Evolutionary conservation across 225 moss, liverwort and hornwort genomes (phyloP), one percentile per base, ranked within the genome.

Genomic region (Pleurozium schreberi): DNA sequence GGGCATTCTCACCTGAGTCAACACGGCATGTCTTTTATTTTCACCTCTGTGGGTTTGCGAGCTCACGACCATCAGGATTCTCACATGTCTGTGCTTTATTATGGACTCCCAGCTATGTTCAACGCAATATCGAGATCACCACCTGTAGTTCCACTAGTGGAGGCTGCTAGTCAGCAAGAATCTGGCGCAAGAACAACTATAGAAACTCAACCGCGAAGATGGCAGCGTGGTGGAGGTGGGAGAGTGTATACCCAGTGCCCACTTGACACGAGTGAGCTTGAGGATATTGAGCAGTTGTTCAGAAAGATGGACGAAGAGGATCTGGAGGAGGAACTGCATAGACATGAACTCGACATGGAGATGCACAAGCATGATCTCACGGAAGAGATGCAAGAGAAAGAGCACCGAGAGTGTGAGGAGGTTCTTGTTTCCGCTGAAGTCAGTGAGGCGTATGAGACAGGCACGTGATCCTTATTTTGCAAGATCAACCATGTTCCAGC

Each of bases 221-320:
- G 89, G 89, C 90, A 71, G 74, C 89, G 90, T 89, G 93, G 93
- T 88, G 90, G 88, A 86, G 79, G 90, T 68, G 45, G 91, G 87
- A 93, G 59, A 71, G 63, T 95, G 22, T 84, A 89, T 73, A 84
- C 90, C 25, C 91, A 90, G 82, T 85, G 90, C 73, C 67, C 89
- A 76, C 92, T 93, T 71, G 89, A 87, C 71, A 74, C 67, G 38
- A 91, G 88, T 84, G 95, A 92, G 86, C 89, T 95, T 67, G 90
- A 92, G 81, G 91, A 91, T 75, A 89, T 93, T 59, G 91, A 93
- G 80, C 83, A 88, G 90, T 38, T 78, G 60, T 90, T 92, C 77
- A 84, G 84, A 65, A 90, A 82, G 86, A 87, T 95, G 90, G 95
- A 93, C 71, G n/a, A 93, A 90, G 92, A 92, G 84, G 90, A 91